Percentiles rank a stretch among this genome's conserved stretches.
Conservation (phyloP, 345 rosid species). For the Sapria himalayana region DNA sequence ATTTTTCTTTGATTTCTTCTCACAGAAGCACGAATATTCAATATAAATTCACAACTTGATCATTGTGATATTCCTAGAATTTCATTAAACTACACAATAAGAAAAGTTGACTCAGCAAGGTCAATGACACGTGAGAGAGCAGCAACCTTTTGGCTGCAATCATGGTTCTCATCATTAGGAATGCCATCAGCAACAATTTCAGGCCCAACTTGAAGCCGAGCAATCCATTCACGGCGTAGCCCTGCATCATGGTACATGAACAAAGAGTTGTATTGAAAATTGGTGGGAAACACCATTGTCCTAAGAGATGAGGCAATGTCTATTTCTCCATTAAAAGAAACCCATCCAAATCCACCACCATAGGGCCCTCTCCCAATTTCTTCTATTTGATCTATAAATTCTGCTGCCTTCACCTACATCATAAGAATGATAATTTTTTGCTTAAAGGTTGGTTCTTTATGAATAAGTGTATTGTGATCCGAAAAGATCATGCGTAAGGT, state of each 20-base stretch:
- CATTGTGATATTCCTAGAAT: no score
- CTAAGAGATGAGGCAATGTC: constrained; percentile 69
- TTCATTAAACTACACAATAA: no score
- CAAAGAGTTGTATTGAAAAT: constrained; percentile 37
- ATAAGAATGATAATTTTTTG: constrained; percentile 4
- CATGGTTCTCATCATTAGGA: constrained; percentile 56
- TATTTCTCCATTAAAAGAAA: constrained; percentile 68
- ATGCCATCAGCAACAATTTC: constrained; percentile 70
- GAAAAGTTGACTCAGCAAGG: constrained; percentile 62
- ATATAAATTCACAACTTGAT: no score
- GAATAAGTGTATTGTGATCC: no score
- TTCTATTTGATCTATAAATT: constrained; percentile 54
- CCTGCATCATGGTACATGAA: constrained; percentile 28
- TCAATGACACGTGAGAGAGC: constrained; percentile 75
- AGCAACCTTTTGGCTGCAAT: constrained; percentile 63
- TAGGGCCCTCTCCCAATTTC: constrained; percentile 64
- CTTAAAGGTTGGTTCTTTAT: no score
- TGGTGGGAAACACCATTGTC: constrained; percentile 67
- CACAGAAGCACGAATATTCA: no score
- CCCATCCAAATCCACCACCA: constrained; percentile 71
- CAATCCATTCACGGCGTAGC: constrained; percentile 56
- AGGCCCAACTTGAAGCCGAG: constrained; percentile 65
- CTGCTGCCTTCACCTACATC: constrained; percentile 62
- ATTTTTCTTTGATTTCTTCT: no score
- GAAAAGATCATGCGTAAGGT: no score